These are phyloP conservation scores for Papiliotrema nemorosa DNA, from an alignment of 1,284 basidiomycete species.

Conservation along the genomic window DNA sequence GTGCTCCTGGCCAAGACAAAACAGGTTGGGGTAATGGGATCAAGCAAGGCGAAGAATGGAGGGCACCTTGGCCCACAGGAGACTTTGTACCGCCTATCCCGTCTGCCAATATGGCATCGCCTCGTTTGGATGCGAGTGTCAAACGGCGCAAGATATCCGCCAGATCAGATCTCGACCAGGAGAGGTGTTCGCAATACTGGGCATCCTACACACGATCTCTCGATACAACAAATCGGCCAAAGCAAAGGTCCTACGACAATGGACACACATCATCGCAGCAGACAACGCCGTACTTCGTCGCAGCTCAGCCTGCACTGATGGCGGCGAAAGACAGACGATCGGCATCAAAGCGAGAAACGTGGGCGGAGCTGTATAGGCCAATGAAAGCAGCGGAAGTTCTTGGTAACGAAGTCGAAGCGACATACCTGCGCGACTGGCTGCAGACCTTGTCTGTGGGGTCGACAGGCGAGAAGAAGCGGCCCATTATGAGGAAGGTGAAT, in stretches of 20 bases:
- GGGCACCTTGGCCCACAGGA: slow-evolving; percentile 25
- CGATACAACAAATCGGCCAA: not conserved
- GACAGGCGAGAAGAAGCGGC: slow-evolving; percentile 8
- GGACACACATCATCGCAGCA: too few species aligned
- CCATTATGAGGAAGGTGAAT: slow-evolving; percentile 38
- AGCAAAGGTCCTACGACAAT: not conserved
- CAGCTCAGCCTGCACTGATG: slow-evolving; percentile 30
- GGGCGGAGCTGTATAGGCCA: slow-evolving; percentile 77
- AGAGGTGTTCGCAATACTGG: not conserved
- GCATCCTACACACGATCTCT: too few species aligned
- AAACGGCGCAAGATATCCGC: not conserved
- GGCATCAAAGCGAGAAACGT: slow-evolving; percentile 53
- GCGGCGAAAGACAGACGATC: slow-evolving; percentile 3
- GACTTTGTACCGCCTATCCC: slow-evolving; percentile 14
- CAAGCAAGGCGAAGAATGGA: slow-evolving; percentile 31
- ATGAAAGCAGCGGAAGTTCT: slow-evolving; percentile 68
- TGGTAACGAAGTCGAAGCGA: slow-evolving; percentile 70
- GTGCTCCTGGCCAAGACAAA: slow-evolving; percentile 15
- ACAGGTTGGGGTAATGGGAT: slow-evolving; percentile 38
- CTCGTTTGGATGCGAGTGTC: not conserved
- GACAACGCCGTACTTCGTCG: slow-evolving; percentile 2
- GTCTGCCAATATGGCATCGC: too few species aligned
- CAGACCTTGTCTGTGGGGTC: slow-evolving; percentile 60
- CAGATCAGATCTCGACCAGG: not conserved
- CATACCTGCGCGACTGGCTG: slow-evolving; percentile 80